Conservation (phyloP, 768 basidiomycete species). For the Lanmaoa pseudosensibilis region DNA sequence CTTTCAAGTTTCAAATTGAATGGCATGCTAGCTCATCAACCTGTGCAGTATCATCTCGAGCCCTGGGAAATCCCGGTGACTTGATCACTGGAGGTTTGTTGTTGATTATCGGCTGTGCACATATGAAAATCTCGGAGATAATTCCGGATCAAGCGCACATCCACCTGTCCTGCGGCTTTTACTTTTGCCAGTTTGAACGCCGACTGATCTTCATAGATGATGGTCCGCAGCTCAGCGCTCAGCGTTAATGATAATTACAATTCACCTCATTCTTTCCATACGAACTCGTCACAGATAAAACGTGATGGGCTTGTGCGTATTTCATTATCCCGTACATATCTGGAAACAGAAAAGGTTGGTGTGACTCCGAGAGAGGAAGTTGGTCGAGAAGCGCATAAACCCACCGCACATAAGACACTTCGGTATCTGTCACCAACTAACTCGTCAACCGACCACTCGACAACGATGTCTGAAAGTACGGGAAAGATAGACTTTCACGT, state of each 20-base stretch:
- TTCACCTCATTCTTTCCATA: neutral
- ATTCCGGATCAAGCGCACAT: neutral
- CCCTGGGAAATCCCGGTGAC: neutral
- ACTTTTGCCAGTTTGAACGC: neutral
- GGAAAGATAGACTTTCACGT: slow-evolving; percentile 24
- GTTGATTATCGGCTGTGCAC: neutral
- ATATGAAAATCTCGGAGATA: neutral
- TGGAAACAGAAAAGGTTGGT: neutral
- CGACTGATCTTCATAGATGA: neutral
- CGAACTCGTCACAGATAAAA: neutral
- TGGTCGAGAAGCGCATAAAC: neutral
- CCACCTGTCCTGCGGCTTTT: no score
- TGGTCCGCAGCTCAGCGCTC: neutral
- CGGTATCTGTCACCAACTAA: neutral
- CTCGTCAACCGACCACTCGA: neutral
- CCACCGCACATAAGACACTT: neutral
- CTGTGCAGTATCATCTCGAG: neutral
- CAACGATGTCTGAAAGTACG: slow-evolving; percentile 21
- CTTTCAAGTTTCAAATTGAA: neutral
- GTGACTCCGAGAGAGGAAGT: neutral
- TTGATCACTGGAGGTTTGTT: neutral
- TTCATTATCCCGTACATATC: no score
- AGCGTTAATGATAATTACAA: no score
- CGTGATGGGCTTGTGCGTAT: neutral
- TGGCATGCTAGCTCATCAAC: neutral